Base-by-base conservation (phyloP, 352 stramenopile species). In the Globisporangium viniferum region DNA sequence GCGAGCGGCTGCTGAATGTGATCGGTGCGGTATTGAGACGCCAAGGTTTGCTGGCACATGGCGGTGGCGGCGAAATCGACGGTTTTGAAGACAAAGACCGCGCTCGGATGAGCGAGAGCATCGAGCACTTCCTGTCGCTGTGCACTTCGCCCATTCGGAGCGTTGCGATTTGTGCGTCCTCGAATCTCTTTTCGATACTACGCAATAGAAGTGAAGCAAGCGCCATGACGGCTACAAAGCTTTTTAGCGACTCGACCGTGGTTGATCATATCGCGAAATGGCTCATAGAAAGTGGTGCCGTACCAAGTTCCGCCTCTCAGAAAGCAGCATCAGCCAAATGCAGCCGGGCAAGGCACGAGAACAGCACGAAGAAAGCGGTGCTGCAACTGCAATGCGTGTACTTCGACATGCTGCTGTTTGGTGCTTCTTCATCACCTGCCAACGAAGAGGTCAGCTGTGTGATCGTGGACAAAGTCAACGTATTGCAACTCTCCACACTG, bases 401-500 rank as follows among this genome's bases (percentile, higher is more conserved):
- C 29, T 69, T 69, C 22, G 64, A 51, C 6, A n/a, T 64, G 24
- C 61, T 59, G 2, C 12, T 44, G 12, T 22, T 59, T 49, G 29
- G 29, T 58, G 48, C 46, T 35, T 36, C 33, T 24, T 29, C 3
- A 3, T 24, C 14, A 2, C 22, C 55, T 18, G 49, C 44, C 20
- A 24, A 9, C 12, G 27, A 59, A 22, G 24, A 56, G 2, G 5
- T n/a, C 36, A 35, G 41, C 10, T 48, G 33, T 41, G 0, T 27
- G 2, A 27, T 51, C 15, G 2, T 55, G 14, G 35, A 59, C 9
- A 61, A 44, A 35, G 24, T 44, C 49, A 56, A 67, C 27, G 10
- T 35, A 18, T 5, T 64, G 29, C 27, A 62, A 31, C 8, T 69
- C 0, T 33, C 18, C 33, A 29, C 41, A 2, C 54, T 35, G n/a